A percentile compares a stretch with the other conserved stretches of the same genome.
Conservation (phyloP, 768 basidiomycete genomes). For the Mycena vitilis region DNA sequence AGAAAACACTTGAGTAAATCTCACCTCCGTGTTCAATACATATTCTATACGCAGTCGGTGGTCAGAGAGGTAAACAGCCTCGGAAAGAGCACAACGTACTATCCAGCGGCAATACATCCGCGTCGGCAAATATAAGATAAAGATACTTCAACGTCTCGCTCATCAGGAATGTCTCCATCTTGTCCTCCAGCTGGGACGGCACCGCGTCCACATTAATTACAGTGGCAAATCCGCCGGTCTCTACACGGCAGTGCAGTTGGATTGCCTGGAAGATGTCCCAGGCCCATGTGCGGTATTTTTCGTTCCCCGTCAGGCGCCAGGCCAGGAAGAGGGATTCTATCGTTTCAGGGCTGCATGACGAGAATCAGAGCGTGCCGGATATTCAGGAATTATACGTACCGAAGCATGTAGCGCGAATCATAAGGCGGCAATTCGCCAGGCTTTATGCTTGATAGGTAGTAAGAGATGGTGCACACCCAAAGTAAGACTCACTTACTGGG, state of each 20-base stretch:
- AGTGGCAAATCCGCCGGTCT: conserved; percentile 86
- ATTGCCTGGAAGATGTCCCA: conserved; percentile 94
- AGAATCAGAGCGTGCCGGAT: background rate
- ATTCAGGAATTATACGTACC: conserved; percentile 52
- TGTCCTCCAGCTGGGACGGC: conserved; percentile 78
- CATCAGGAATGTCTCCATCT: conserved; percentile 97
- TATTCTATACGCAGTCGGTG: conserved; percentile 23
- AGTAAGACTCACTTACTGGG: conserved; percentile 54
- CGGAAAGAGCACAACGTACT: conserved; percentile 58
- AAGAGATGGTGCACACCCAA: background rate
- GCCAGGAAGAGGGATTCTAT: conserved; percentile 94
- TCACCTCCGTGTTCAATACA: conserved; percentile 37
- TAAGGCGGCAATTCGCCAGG: conserved; percentile 63
- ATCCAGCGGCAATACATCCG: conserved; percentile 75
- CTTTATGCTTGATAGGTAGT: conserved; percentile 37
- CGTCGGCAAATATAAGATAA: conserved; percentile 86
- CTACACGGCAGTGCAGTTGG: conserved; percentile 80
- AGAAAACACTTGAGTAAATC: background rate
- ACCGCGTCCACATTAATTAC: conserved; percentile 87
- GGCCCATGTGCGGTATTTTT: conserved; percentile 82
- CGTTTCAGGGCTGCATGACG: conserved; percentile 80
- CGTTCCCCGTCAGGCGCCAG: conserved; percentile 89
- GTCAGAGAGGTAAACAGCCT: background rate
- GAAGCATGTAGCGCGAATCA: conserved; percentile 93
- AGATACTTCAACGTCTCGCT: conserved; percentile 94